phyloP scores from a whole-genome alignment of 2,329 filamentous ascomycete genomes.

The Sclerotinia trifoliorum region DNA sequence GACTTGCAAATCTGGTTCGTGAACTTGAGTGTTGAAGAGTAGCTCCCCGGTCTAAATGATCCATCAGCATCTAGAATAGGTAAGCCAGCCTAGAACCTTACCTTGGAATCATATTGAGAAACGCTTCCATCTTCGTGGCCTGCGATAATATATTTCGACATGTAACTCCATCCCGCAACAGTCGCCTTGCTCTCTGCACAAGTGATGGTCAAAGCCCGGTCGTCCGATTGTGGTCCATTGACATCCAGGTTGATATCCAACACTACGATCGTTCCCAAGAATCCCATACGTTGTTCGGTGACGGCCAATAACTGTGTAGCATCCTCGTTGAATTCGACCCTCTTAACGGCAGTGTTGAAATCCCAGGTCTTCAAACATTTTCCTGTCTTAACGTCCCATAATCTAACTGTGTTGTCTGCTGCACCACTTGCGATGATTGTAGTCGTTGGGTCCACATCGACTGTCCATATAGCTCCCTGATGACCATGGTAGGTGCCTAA shows the following conservation, averaged over 20 bases:
- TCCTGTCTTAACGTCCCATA: constrained; percentile 95
- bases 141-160: constrained; percentile 94
- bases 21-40: constrained; percentile 75
- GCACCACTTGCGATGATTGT: constrained; percentile 91
- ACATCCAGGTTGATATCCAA: constrained; percentile 84
- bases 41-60: constrained; percentile 68
- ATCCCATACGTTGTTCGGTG: constrained; percentile 98
- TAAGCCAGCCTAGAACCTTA: constrained; percentile 39
- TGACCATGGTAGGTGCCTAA: constrained; percentile 96
- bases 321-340: constrained; percentile 96
- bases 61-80: constrained; percentile 26
- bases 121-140: constrained; percentile 96
- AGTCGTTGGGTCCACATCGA: constrained; percentile 91
- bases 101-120: constrained; percentile 88
- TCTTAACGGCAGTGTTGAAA: constrained; percentile 94
- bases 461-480: constrained; percentile 97
- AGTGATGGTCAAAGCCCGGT: constrained; percentile 81
- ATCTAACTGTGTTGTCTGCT: constrained; percentile 95
- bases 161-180: constrained; percentile 93
- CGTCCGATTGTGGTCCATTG: constrained; percentile 78
- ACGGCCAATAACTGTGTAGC: constrained; percentile 87
- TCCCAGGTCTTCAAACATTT: constrained; percentile 97
- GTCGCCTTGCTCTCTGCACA: constrained; percentile 97
- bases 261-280: constrained; percentile 89
- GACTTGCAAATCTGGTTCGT: constrained; percentile 75